Conservation (phyloP, 2,329 filamentous ascomycete species). For the Rutstroemia sp. region DNA sequence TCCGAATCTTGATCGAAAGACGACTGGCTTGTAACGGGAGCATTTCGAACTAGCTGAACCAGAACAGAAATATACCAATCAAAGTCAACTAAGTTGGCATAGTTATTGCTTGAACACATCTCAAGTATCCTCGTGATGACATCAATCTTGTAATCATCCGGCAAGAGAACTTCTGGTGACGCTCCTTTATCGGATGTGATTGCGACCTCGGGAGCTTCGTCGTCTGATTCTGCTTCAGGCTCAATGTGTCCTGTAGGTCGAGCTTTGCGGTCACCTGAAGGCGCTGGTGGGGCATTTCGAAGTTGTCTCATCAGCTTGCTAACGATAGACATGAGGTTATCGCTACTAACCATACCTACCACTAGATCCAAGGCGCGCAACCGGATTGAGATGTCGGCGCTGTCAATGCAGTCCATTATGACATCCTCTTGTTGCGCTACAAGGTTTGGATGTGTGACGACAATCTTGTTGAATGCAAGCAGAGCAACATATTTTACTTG, state of each 20-base stretch:
- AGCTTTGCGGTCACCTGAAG: conserved; percentile 37
- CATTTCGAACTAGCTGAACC: conserved; percentile 72
- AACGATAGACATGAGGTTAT: conserved; percentile 78
- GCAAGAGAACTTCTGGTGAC: conserved; percentile 55
- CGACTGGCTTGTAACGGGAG: conserved; percentile 41
- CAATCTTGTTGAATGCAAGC: conserved; percentile 92
- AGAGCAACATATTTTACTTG: conserved; percentile 94
- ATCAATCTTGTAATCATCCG: conserved; percentile 77
- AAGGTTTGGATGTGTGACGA: conserved; percentile 76
- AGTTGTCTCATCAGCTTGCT: conserved; percentile 84
- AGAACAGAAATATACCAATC: conserved; percentile 96
- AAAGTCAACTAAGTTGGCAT: conserved; percentile 79
- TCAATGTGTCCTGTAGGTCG: conserved; percentile 35
- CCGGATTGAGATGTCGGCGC: conserved; percentile 90
- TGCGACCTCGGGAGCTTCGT: conserved; percentile 45
- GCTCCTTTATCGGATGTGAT: conserved; percentile 43
- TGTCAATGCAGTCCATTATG: conserved; percentile 93
- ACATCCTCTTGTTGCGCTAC: conserved; percentile 93
- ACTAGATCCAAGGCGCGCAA: conserved; percentile 88
- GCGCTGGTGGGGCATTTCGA: conserved; percentile 53
- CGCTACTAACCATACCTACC: conserved; percentile 84
- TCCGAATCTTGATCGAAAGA: conserved; percentile 14
- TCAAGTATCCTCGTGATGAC: conserved; percentile 77
- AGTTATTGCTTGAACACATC: conserved; percentile 88
- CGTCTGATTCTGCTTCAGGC: conserved; percentile 41